Evolutionary conservation across 495 filamentous ascomycete genomes (phyloP), one percentile per base, ranked within the genome.

Genomic region (Xylaria intraflava): DNA sequence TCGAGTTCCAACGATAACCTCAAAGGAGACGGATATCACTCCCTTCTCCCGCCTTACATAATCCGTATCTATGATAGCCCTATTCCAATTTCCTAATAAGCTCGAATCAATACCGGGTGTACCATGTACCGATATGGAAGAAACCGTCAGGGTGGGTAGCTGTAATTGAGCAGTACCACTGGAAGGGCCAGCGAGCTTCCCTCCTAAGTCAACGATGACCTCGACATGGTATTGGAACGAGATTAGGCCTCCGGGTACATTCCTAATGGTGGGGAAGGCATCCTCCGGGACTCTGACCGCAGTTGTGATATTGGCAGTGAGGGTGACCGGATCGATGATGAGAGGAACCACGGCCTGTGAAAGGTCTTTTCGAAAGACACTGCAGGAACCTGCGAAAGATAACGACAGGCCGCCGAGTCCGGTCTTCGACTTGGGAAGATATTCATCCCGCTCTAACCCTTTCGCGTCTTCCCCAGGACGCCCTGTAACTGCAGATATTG

Each of bases 181-280:
- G 8, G 64, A 64, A 43, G 62, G 64, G 5, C 83, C 81, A 19
- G 83, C 82, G 4, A 95, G 75, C 62, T 89, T 96, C 12, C 92
- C 90, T 24, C 92, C 89, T 8, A 96, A 73, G 62, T 98, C 93
- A 2, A 96, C 78, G 19, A 97, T 84, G 2, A 96, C 87, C 65
- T 98, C 93, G 22, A 96, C 79, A 58, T 87, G 88, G 64, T 98
- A 97, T 58, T 85, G 87, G 70, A 98, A 97, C 56, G 83, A 88
- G 55, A 98, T 94, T 79, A 96, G 90, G 22, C 84, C 82, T 19
- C 91, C 89, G 0, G 93, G 93, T 3, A 95, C 89, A 50, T 81
- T 83, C 11, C 81, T 84, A 54, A 98, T 96, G 6, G 91, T 95
- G 2, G 93, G 92, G 60, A 98, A 98, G 0, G 83, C 82, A 57